Evolutionary conservation across 306 rosid genomes (phyloP), one percentile per base, ranked within the genome.

Genomic region (Malus fusca): DNA sequence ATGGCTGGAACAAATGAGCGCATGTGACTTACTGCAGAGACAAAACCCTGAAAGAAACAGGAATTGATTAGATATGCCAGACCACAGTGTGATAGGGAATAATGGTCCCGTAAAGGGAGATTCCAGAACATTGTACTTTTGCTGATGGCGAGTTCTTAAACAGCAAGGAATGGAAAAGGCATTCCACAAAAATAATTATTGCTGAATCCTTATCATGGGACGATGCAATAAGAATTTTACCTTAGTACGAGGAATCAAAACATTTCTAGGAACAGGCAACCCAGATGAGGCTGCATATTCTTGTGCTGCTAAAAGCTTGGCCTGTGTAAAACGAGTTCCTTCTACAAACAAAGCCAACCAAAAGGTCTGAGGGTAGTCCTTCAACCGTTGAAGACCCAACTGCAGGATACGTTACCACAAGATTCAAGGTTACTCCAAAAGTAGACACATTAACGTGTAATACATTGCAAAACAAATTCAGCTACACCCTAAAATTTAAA

Each of bases 331-430:
- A 79, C 98, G 97, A 68, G 98, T 91, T 58, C 98, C 98, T 84
- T 93, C 98, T 48, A 91, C 98, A 87, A 93, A 93, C 56, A 93
- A 93, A 73, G 98, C 98, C 84, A 93, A 79, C 98, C 97, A 93
- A 88, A 93, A 91, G 71, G 98, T 97, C 82, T 77, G 89, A 55
- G 97, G 98, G 75, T 51, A 93, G 77, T 93, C 97, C 84, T 83
- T 79, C 72, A 90, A 83, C 79, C 88, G 84, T 68, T 81, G 90
- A 78, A 93, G 84, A 77, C 98, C 98, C 70, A 74, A 88, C 97
- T 91, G 97, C 80, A 82, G 60, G 64, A 87, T 65, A 69, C 43
- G 79, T 76, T 63, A 83, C 64, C 56, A 63, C 67, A 80, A 82
- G 76, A 78, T 58, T 81, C 51, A 46, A 78, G 60, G 67, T 8